Base-by-base conservation (phyloP, 2,329 filamentous ascomycete genomes). In the Colletotrichum sp. region DNA sequence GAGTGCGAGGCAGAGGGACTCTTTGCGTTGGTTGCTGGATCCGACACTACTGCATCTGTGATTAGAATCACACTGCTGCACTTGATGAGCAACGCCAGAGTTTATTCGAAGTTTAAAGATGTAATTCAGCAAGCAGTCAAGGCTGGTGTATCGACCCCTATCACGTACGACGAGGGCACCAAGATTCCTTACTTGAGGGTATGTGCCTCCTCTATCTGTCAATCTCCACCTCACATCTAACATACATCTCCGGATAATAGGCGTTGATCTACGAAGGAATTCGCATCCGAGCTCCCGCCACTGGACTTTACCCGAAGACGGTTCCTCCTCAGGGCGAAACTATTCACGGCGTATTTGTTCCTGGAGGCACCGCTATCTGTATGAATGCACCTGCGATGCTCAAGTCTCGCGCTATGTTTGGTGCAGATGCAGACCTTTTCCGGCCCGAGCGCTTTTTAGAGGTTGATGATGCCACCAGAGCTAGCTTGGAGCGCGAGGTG, bases 1-100 rank as follows among this genome's bases (percentile, higher is more conserved):
- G 78, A 84, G 71, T 83, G 81, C 44, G 80, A 83, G 36, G 79
- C 79, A 1, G 84, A 85, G 73, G 77, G 76, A 1, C 72, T 82
- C 5, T 80, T 84, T 39, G 32, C 34, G 3, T n/a, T 75, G 6
- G n/a, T 90, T 6, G 90, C 90, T 6, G 91, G 91, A 10, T 89
- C 89, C 0, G 91, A 92, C 75, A 92, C 89, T 9, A 91, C 90
- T 0, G 89, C 91, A 0, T 90, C 89, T 1, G 87, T 87, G 2
- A 86, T 93, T 6, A 87, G 90, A 3, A 84, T 87, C 57, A 90
- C 87, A 2, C 78, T 92, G 75, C 85, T 92, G 24, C 86, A 90
- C 80, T 81, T 92, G 72, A 86, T 89, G 24, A 89, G 86, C 18
- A 88, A 85, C n/a, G 88, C 89, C 0, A 83, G 83, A 1, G 85